Conservation (phyloP, 257 asterid species). For the Knoxia roxburghii region DNA sequence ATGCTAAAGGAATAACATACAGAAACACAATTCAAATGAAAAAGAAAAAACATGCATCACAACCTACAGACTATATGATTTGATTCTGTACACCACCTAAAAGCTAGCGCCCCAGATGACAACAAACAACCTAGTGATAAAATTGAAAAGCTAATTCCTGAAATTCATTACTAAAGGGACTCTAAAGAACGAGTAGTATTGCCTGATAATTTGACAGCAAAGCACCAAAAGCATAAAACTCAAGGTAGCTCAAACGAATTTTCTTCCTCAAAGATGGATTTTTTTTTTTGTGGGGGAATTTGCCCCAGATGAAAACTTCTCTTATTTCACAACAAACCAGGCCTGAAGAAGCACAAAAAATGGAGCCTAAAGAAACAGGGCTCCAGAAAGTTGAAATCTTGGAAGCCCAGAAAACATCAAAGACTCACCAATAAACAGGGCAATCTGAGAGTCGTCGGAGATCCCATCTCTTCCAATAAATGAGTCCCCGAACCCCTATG, state of each 20-base stretch:
- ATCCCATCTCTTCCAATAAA: conserved; percentile 19
- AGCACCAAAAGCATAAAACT: conserved; percentile 2
- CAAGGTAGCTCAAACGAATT: background rate
- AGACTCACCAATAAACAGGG: conserved; percentile 34
- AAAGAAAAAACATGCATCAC: background rate
- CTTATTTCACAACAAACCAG: background rate
- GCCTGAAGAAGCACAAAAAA: conserved; percentile 27
- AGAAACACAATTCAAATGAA: background rate
- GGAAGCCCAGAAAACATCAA: conserved; percentile 31
- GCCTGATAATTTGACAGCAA: background rate
- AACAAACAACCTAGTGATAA: background rate
- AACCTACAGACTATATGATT: background rate
- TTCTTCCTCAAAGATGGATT: background rate
- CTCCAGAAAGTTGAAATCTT: conserved; percentile 17
- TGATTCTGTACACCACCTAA: background rate
- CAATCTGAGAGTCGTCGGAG: conserved; percentile 30
- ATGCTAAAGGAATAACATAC: background rate
- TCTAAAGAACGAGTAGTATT: background rate
- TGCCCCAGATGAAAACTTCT: background rate
- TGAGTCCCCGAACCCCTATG: conserved; percentile 23
- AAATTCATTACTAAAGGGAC: background rate
- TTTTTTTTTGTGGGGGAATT: too few relatives aligned
- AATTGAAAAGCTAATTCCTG: conserved; percentile 3
- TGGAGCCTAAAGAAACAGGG: conserved; percentile 27
- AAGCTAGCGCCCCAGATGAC: background rate